Evolutionary conservation across 2,329 filamentous ascomycete species (phyloP).

Genomic region (Chaetomiaceae sp.): DNA sequence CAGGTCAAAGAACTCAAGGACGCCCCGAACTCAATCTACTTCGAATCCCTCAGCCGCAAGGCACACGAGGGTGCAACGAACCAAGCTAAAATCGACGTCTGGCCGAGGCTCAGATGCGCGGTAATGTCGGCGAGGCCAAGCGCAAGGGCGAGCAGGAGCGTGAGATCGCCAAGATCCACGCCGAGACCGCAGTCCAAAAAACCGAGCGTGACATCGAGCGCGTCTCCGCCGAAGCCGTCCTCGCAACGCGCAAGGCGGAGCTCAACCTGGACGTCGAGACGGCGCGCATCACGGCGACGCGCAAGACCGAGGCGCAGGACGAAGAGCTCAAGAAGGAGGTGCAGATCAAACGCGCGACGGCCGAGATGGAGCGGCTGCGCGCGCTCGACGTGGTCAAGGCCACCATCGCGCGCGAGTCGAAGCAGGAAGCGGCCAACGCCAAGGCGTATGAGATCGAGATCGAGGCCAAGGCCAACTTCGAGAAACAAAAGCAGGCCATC

Average conservation of each 20-base stretch:
- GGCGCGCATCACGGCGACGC: constrained; percentile 65
- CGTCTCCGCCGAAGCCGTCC: constrained; percentile 67
- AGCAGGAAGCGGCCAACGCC: constrained; percentile 62
- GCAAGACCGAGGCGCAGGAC: constrained; percentile 68
- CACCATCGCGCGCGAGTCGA: constrained; percentile 59
- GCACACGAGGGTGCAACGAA: constrained; percentile 81
- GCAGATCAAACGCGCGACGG: constrained; percentile 68
- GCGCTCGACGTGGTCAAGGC: constrained; percentile 75
- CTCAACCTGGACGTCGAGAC: constrained; percentile 71
- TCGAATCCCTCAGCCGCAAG: constrained; percentile 73
- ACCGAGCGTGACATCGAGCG: constrained; percentile 80
- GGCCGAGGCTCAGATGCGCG: constrained; percentile 57
- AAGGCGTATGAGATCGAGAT: constrained; percentile 59
- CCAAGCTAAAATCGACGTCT: constrained; percentile 58
- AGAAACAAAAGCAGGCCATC: constrained; percentile 46
- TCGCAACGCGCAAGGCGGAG: constrained; percentile 65
- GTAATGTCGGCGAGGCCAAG: constrained; percentile 70
- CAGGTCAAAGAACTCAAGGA: constrained; percentile 84
- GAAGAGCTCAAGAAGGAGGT: constrained; percentile 75
- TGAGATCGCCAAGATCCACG: constrained; percentile 81
- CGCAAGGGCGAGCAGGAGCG: constrained; percentile 76
- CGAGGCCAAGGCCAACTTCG: constrained; percentile 50
- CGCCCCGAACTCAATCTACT: constrained; percentile 74
- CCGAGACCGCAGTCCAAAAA: constrained; percentile 76
- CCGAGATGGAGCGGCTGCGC: constrained; percentile 73